Conservation (phyloP, 768 basidiomycete species). For the Calvatia gigantea region DNA sequence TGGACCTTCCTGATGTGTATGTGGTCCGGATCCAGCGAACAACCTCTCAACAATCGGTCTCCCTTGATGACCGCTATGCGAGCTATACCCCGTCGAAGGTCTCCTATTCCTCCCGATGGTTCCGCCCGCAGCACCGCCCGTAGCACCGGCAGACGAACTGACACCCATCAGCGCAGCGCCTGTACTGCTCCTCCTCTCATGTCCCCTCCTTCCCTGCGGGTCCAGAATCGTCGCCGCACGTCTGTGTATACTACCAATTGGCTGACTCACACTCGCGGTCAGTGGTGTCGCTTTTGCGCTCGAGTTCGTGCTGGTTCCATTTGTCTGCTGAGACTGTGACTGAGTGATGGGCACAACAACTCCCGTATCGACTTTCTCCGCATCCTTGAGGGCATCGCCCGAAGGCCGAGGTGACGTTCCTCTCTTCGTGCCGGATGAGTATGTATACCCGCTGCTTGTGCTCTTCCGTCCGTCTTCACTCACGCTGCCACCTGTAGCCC, state of each 20-base stretch:
- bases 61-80: slow-evolving; percentile 16
- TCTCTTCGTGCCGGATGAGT: not conserved
- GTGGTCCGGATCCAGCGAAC: slow-evolving; percentile 31
- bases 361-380: slow-evolving; percentile 27
- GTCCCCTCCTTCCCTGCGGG: slow-evolving; percentile 57
- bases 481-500: not conserved
- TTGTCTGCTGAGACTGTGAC: not conserved
- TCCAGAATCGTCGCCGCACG: slow-evolving; percentile 78
- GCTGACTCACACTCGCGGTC: slow-evolving; percentile 49
- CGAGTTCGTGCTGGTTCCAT: slow-evolving; percentile 12
- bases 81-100: slow-evolving; percentile 65
- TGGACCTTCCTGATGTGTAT: not conserved
- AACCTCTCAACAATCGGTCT: slow-evolving; percentile 39
- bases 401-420: slow-evolving; percentile 23
- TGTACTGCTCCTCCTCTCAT: slow-evolving; percentile 76
- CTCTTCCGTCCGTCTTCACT: slow-evolving; percentile 37
- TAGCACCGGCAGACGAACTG: slow-evolving; percentile 13
- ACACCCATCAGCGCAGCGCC: slow-evolving; percentile 51
- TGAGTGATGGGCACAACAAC: slow-evolving; percentile 12
- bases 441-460: slow-evolving; percentile 39
- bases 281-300: slow-evolving; percentile 22
- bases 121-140: slow-evolving; percentile 33
- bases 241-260: slow-evolving; percentile 57
- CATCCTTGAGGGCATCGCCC: slow-evolving; percentile 25
- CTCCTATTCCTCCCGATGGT: slow-evolving; percentile 67